Base-by-base conservation (phyloP, 2,329 filamentous ascomycete genomes). In the Botrytis byssoidea region DNA sequence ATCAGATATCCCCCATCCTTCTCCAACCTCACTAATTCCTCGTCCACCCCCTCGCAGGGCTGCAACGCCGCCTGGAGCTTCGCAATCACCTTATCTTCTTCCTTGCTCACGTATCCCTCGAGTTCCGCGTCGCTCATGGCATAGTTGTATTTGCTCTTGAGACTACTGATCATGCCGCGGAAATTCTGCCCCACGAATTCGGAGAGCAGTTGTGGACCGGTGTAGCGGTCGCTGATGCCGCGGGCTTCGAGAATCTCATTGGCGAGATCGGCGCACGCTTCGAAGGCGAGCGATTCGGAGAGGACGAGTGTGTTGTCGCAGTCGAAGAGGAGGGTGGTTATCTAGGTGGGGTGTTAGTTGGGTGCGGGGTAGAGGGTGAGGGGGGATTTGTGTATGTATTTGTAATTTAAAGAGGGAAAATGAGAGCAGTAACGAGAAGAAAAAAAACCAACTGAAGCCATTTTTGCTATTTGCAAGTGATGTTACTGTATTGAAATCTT, bases 111-210 rank as follows among this genome's bases (percentile, higher is more conserved):
- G 82, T 93, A 97, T 59, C 81, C 82, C 79, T 96, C 90, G 74
- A 94, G 83, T 81, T 97, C 92, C 3, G 89, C 89, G 32, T 86
- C 82, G 40, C 83, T 79, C 83, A 97, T 88, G 71, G 87, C 84
- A 83, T 97, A 95, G 83, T 87, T 86, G 86, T 93, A 90, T 83
- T 92, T 91, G 82, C 89, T 85, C 83, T 94, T 90, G 75, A 97
- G 89, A 75, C 89, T 90, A 74, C 86, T 83, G 84, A 97, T 91
- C 93, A 97, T 97, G 83, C 93, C 93, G 78, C 94, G 93, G 88
- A 97, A 97, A 88, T 97, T 97, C 83, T 96, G 92, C 79, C 95
- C 94, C 79, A 97, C 93, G 80, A 97, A 97, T 84, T 97, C 93
- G 78, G 87, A 85, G 84, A 97, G 93, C 76, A 97, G 90, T 74